Evolutionary conservation across 1,284 basidiomycete species (phyloP), one percentile per base, ranked within the genome.

Genomic region (Schizophyllum commune): DNA sequence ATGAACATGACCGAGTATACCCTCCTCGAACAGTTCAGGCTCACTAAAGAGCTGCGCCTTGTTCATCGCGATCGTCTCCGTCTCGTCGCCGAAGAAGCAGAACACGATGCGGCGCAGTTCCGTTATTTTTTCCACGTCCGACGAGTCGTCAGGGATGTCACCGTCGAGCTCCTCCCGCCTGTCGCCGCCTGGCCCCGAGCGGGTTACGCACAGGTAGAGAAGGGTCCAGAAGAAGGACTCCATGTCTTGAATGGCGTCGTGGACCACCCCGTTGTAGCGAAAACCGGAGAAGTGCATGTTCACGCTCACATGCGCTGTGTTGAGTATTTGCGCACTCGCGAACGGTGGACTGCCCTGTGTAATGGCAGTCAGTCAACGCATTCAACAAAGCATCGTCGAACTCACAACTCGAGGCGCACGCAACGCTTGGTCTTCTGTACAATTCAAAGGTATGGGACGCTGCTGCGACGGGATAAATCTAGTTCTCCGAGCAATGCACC

Each of bases 211-310:
- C 13, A 63, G n/a, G 21, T 61, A 59, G 4, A 63, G 20, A 2
- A 67, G 53, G 4, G 62, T 62, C 65, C 64, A 67, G 39, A 67
- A 60, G 8, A 66, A 51, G 21, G 65, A 67, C 13, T 66, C 65
- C 20, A 64, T 59, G 20, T 67, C 65, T 11, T 66, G 66, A 17
- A 63, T 39, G 6, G 60, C 58, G 17, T 62, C 55, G 20, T 62
- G 61, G 4, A 39, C 4, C 39, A 47, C 39, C 9, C 39, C 17
- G 8, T 8, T 3, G 9, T 47, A 3, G 3, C 17, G 39, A 8
- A 47, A 17, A 47, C 39, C 39, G 39, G 39, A 47, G 13, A 13
- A 17, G 13, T 17, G 17, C 17, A 2, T 47, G 39, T 47, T 47
- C 13, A 47, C 39, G 39, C 9, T 17, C 13, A 47, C 39, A 47